These are phyloP conservation scores for Botrytis byssoidea DNA, from an alignment of 2,329 filamentous ascomycete genomes.

Conservation along the genomic window DNA sequence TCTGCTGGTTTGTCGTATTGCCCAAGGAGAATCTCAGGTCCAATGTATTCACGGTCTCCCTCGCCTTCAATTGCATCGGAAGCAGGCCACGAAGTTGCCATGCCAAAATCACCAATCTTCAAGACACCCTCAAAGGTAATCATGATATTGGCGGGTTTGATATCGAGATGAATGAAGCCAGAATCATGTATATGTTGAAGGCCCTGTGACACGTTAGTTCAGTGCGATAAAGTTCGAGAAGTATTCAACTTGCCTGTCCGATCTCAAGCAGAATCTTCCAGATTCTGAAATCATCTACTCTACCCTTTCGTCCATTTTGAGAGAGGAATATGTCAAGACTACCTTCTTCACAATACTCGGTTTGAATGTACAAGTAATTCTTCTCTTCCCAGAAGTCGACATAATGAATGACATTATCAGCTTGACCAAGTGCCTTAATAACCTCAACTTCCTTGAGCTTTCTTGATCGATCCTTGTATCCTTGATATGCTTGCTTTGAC, in stretches of 20 bases:
- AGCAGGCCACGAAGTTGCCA: slow-evolving; percentile 77
- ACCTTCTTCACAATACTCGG: slow-evolving; percentile 93
- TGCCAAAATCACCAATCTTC: slow-evolving; percentile 83
- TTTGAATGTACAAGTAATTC: slow-evolving; percentile 90
- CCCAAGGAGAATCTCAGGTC: slow-evolving; percentile 84
- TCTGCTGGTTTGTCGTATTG: slow-evolving; percentile 88
- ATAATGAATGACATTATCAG: slow-evolving; percentile 83
- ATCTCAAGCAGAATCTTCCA: slow-evolving; percentile 96
- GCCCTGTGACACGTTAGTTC: slow-evolving; percentile 56
- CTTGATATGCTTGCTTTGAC: slow-evolving; percentile 74
- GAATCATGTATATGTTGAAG: slow-evolving; percentile 86
- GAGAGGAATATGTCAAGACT: slow-evolving; percentile 83
- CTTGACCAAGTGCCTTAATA: slow-evolving; percentile 71
- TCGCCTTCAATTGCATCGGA: slow-evolving; percentile 78
- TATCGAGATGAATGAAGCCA: slow-evolving; percentile 80
- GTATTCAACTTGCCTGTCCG: slow-evolving; percentile 62
- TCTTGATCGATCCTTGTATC: slow-evolving; percentile 73
- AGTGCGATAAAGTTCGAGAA: background rate
- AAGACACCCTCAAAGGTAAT: slow-evolving; percentile 78
- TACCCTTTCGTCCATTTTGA: slow-evolving; percentile 77
- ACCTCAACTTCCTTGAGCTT: slow-evolving; percentile 83
- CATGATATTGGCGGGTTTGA: slow-evolving; percentile 83
- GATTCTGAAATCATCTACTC: slow-evolving; percentile 94
- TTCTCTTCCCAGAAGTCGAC: slow-evolving; percentile 86
- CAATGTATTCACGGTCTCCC: slow-evolving; percentile 95